Percentiles rank a stretch among this genome's conserved stretches.
Evolutionary conservation across 352 stramenopile species (phyloP).

Genomic region (Pythium brachiatum): DNA sequence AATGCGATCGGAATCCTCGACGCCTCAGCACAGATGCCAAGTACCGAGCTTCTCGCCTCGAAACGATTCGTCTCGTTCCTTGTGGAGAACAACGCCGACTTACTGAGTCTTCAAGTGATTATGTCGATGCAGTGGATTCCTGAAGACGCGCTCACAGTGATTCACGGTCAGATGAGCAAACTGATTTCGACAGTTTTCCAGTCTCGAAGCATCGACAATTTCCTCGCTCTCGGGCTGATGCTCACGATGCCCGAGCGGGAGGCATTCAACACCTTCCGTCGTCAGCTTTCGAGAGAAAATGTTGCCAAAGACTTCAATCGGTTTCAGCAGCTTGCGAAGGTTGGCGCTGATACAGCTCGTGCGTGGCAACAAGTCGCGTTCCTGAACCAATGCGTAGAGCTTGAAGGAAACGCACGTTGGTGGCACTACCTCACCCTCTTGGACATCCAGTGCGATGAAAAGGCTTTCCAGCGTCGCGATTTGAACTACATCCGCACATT

Average conservation of each 20-base stretch:
- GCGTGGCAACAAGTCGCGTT: slow-evolving; percentile 82
- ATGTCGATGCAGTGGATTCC: slow-evolving; percentile 58
- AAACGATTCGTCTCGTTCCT: slow-evolving; percentile 71
- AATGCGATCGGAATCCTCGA: slow-evolving; percentile 20
- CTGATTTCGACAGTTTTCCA: slow-evolving; percentile 72
- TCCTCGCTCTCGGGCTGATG: slow-evolving; percentile 67
- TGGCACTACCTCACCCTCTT: slow-evolving; percentile 81
- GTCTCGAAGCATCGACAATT: slow-evolving; percentile 66
- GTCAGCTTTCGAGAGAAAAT: slow-evolving; percentile 79
- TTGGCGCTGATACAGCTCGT: slow-evolving; percentile 68
- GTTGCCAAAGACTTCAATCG: slow-evolving; percentile 79
- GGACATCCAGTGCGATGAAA: slow-evolving; percentile 73
- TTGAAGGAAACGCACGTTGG: slow-evolving; percentile 81
- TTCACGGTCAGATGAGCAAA: slow-evolving; percentile 49
- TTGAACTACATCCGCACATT: slow-evolving; percentile 64
- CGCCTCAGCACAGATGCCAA: slow-evolving; percentile 7
- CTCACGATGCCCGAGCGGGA: slow-evolving; percentile 73
- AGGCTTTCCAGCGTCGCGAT: slow-evolving; percentile 68
- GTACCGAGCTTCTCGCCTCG: slow-evolving; percentile 47
- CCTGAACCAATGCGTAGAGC: slow-evolving; percentile 73
- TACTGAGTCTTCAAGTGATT: slow-evolving; percentile 65
- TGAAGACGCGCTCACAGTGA: slow-evolving; percentile 44
- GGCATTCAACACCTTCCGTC: slow-evolving; percentile 65
- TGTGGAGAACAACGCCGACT: slow-evolving; percentile 56
- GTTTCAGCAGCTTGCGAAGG: slow-evolving; percentile 71